These are phyloP conservation scores for Gynandropsis gynandra DNA, from an alignment of 345 rosid genomes.

Conservation along the genomic window DNA sequence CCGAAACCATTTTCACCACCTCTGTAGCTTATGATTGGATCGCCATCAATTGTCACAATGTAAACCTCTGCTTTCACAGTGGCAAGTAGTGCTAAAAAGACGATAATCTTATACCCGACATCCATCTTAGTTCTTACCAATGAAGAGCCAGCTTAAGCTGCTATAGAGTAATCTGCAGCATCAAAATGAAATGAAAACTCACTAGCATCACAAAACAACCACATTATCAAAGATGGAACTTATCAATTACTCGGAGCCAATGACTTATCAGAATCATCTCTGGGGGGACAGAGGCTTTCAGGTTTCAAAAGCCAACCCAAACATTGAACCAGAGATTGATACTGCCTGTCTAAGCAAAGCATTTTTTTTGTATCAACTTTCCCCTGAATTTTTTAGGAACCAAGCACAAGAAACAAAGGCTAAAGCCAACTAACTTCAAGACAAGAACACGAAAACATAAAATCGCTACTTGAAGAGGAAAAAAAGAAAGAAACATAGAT, in stretches of 20 bases:
- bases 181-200: slow-evolving; percentile 16
- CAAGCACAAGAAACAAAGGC: neutral
- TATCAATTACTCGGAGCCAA: neutral
- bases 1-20: slow-evolving; percentile 88
- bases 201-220: slow-evolving; percentile 2
- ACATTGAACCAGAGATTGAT: too few species aligned
- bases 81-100: slow-evolving; percentile 32
- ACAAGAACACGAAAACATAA: slow-evolving; percentile 10
- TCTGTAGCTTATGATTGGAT: slow-evolving; percentile 74
- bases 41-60: slow-evolving; percentile 81
- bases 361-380: neutral
- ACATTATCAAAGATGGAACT: neutral
- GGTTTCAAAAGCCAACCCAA: too few species aligned
- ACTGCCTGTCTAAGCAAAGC: too few species aligned
- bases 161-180: slow-evolving; percentile 35
- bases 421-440: slow-evolving; percentile 6
- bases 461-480: slow-evolving; percentile 10
- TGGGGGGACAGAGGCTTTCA: too few species aligned
- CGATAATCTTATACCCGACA: slow-evolving; percentile 20
- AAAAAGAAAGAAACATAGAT: too few species aligned
- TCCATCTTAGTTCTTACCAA: slow-evolving; percentile 17
- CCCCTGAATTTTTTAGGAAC: slow-evolving; percentile 4
- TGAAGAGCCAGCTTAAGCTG: slow-evolving; percentile 25
- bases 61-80: slow-evolving; percentile 59
- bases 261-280: too few species aligned